phyloP scores from a whole-genome alignment of 2,329 filamentous ascomycete genomes.

The Phaeophleospora eucalypticola region DNA sequence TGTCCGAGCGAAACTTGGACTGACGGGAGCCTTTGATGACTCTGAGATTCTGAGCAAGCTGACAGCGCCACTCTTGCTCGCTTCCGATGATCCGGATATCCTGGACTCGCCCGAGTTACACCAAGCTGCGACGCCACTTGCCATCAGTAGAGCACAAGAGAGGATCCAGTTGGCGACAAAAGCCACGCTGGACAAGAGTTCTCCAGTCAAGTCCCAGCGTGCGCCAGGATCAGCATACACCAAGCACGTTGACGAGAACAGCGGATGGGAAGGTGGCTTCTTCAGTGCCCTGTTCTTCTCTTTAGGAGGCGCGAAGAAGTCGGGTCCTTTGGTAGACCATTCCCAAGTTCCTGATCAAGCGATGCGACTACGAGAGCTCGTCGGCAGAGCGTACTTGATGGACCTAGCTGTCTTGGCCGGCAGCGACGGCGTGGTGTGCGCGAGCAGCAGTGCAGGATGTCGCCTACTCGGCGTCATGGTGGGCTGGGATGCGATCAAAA shows the following conservation, averaged over 20 bases:
- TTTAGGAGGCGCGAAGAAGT: conserved; percentile 48
- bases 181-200: conserved; percentile 40
- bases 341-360: conserved; percentile 40
- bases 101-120: conserved; percentile 64
- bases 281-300: conserved; percentile 78
- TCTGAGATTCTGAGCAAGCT: conserved; percentile 61
- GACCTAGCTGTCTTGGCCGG: conserved; percentile 70
- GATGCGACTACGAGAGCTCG: conserved; percentile 65
- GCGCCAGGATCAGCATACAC: conserved; percentile 51
- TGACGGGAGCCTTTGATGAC: conserved; percentile 50
- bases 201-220: conserved; percentile 25
- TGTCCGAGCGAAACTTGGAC: conserved; percentile 7
- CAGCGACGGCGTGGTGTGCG: conserved; percentile 70
- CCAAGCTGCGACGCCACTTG: conserved; percentile 31
- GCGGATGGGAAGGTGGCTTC: conserved; percentile 87
- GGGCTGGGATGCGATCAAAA: conserved; percentile 68
- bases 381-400: conserved; percentile 77
- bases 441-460: conserved; percentile 64
- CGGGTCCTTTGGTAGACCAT: neutral
- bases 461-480: conserved; percentile 77
- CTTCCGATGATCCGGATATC: conserved; percentile 77
- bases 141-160: conserved; percentile 60
- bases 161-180: conserved; percentile 72
- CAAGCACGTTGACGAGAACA: conserved; percentile 68
- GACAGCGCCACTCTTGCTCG: conserved; percentile 55